Conservation (phyloP, 2,329 filamentous ascomycete species). For the Colletotrichum sp. region DNA sequence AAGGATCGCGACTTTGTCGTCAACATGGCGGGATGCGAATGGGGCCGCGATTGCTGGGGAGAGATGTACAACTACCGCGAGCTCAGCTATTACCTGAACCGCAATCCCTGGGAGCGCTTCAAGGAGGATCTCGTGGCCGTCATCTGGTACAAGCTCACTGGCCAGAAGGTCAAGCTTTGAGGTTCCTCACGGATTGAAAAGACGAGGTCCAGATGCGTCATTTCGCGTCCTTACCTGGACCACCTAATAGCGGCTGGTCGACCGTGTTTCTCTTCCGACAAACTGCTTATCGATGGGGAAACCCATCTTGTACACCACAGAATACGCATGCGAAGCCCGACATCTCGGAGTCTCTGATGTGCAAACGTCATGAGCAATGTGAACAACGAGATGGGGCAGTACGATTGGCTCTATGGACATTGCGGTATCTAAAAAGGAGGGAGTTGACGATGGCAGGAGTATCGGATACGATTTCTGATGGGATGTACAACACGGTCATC, state of each 20-base stretch:
- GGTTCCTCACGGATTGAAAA: not conserved
- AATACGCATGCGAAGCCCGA: slow-evolving; percentile 5
- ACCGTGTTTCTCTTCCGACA: slow-evolving; percentile 20
- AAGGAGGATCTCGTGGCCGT: slow-evolving; percentile 69
- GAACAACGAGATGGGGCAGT: slow-evolving; percentile 3
- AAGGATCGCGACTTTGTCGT: slow-evolving; percentile 90
- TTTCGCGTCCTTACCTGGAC: slow-evolving; percentile 4
- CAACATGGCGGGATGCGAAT: slow-evolving; percentile 98
- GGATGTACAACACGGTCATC: slow-evolving; percentile 1
- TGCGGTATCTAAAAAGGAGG: slow-evolving; percentile 1
- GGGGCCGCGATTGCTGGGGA: slow-evolving; percentile 95
- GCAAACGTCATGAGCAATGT: slow-evolving; percentile 5
- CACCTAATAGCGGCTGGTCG: slow-evolving; percentile 18
- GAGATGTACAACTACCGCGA: slow-evolving; percentile 97
- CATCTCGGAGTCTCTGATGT: slow-evolving; percentile 2
- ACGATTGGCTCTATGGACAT: not conserved
- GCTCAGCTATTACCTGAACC: slow-evolving; percentile 88
- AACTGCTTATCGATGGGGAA: slow-evolving; percentile 5
- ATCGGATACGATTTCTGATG: not conserved
- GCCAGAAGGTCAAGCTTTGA: slow-evolving; percentile 62
- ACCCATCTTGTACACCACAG: slow-evolving; percentile 18
- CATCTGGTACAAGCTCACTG: slow-evolving; percentile 68
- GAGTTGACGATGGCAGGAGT: slow-evolving; percentile 16
- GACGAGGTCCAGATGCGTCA: not conserved
- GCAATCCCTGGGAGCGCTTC: slow-evolving; percentile 79